Evolutionary conservation across 2,329 filamentous ascomycete species (phyloP).

Genomic region (Ceratocystis cubensis): DNA sequence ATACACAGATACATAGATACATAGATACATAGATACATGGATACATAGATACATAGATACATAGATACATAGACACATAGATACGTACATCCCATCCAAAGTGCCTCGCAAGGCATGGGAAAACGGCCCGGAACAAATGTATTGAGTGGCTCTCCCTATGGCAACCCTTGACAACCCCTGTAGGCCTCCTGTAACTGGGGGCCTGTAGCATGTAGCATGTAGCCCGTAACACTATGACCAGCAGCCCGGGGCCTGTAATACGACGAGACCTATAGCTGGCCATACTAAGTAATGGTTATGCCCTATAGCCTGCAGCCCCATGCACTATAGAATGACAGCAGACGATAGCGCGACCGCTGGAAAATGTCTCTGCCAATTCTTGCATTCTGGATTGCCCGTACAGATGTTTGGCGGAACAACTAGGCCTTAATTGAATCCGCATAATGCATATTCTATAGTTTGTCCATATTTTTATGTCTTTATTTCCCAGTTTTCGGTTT

Average conservation of each 20-base stretch:
- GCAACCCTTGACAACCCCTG: not conserved
- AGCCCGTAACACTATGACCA: not conserved
- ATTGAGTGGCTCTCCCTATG: not conserved
- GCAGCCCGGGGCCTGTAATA: not conserved
- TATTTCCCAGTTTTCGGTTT: no score
- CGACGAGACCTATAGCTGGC: not conserved
- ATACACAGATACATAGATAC: not conserved
- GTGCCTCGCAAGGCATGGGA: no score
- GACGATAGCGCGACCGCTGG: not conserved
- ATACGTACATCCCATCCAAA: no score
- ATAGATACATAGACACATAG: no score
- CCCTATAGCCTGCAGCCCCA: not conserved
- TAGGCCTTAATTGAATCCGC: not conserved
- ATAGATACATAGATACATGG: not conserved
- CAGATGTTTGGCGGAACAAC: not conserved
- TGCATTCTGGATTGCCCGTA: not conserved
- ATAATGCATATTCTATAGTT: no score
- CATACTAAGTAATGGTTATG: not conserved
- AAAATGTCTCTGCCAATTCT: slow-evolving; percentile 6
- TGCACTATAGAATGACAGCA: not conserved
- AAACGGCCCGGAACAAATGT: not conserved
- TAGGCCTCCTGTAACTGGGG: not conserved
- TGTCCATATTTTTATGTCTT: no score
- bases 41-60: not conserved
- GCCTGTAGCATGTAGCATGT: not conserved